Conservation (phyloP, 495 filamentous ascomycete species). For the Aspergillus sclerotioniger region DNA sequence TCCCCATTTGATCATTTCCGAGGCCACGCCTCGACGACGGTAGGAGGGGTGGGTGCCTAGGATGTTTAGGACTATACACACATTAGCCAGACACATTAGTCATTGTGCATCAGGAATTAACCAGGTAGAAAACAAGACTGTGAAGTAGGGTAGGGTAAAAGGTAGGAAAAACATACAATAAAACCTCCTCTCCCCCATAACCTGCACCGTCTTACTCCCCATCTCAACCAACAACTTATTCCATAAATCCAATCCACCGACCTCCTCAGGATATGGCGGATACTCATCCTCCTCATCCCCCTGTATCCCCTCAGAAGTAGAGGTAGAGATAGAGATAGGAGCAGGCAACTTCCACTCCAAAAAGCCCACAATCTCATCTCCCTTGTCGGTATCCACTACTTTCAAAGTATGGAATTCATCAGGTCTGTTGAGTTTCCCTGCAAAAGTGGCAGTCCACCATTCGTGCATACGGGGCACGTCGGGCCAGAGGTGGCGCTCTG, state of each 20-base stretch:
- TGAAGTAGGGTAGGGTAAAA: background rate
- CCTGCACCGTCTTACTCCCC: slow-evolving; percentile 15
- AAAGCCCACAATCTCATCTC: background rate
- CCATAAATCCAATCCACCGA: slow-evolving; percentile 20
- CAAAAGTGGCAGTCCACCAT: slow-evolving; percentile 18
- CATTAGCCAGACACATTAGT: background rate
- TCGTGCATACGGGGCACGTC: slow-evolving; percentile 21
- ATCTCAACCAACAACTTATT: slow-evolving; percentile 26
- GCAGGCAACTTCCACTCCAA: background rate
- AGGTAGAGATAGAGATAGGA: background rate
- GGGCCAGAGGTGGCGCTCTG: slow-evolving; percentile 28
- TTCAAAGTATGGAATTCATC: background rate
- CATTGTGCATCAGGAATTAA: background rate
- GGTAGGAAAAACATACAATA: slow-evolving; percentile 25
- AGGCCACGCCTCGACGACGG: slow-evolving; percentile 41
- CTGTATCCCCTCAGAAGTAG: background rate
- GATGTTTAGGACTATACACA: slow-evolving; percentile 34
- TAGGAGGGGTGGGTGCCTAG: slow-evolving; percentile 34
- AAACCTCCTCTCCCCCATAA: slow-evolving; percentile 26
- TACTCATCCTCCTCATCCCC: background rate
- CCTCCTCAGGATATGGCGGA: slow-evolving; percentile 16
- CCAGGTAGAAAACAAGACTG: too few relatives aligned
- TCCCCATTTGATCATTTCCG: slow-evolving; percentile 41
- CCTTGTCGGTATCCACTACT: background rate
- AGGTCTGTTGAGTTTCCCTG: background rate